Evolutionary conservation across 2,329 filamentous ascomycete genomes (phyloP).

Genomic region (Phialocephala subalpina): DNA sequence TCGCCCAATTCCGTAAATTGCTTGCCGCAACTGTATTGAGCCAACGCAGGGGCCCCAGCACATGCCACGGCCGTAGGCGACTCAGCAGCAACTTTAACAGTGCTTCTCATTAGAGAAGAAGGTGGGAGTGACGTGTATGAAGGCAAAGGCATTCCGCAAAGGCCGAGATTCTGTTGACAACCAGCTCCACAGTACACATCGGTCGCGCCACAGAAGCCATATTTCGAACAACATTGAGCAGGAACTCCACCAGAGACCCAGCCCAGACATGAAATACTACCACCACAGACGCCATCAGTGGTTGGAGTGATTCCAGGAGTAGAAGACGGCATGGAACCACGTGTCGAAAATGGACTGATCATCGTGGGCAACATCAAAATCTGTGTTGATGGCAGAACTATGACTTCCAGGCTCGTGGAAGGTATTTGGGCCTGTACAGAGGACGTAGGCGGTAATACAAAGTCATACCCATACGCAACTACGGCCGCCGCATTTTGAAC

Average conservation of each 20-base stretch:
- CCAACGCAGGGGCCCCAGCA: too few species aligned
- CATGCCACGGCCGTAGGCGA: too few species aligned
- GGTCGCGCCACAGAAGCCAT: neutral
- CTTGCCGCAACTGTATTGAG: too few species aligned
- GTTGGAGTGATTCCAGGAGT: neutral
- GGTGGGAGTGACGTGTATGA: neutral
- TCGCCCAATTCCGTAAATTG: too few species aligned
- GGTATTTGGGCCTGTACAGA: too few species aligned
- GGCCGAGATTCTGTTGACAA: neutral
- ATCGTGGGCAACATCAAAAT: too few species aligned
- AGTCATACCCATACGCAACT: neutral
- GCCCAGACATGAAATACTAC: neutral
- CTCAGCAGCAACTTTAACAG: too few species aligned
- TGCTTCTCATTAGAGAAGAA: too few species aligned
- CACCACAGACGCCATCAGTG: neutral
- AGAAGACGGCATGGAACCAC: too few species aligned
- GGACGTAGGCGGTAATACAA: neutral
- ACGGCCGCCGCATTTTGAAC: neutral
- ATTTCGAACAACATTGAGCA: neutral
- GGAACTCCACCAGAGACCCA: neutral
- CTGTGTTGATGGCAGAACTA: neutral
- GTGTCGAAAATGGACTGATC: too few species aligned
- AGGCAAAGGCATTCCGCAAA: neutral
- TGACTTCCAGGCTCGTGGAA: neutral
- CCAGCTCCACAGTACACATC: neutral